Base-by-base conservation (phyloP, 139 green algal species). In the Chlorella sp. region DNA sequence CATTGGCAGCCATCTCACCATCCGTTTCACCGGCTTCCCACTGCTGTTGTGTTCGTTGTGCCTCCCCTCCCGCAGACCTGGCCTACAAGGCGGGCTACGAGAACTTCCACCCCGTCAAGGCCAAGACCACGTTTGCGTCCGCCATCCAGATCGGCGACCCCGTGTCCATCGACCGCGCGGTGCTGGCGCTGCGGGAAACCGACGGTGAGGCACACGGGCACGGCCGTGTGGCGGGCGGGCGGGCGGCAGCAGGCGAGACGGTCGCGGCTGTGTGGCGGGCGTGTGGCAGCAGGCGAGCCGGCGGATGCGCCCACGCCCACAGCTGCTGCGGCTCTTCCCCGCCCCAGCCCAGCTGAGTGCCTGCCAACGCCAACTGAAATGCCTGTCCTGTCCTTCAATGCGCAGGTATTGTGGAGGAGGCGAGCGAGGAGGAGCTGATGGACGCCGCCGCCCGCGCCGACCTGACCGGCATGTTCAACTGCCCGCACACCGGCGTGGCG, bases 111-210 rank as follows among this genome's bases (percentile, higher is more conserved):
- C 90, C 97, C 9, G 86, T 99, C 30, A 98, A 98, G 92, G 97
- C 97, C 7, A 83, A 96, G 88, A 96, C 93, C 79, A 99, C 97
- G 26, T 99, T 99, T 86, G 97, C 97, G 30, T 96, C 89, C 28
- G 97, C 97, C 72, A 99, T 99, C 90, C 97, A 98, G 89, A 99
- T 99, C 70, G 97, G 97, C 17, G 97, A 99, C 90, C 97, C 97
- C 0, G 97, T 99, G 43, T 99, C 95, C 24, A 99, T 99, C 83
- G 93, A 99, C 88, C 93, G 97, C 40, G 97, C 97, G n/a, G 96
- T 99, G 80, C 88, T 97, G 83, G 97, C 97, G n/a, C 91, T 99
- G 36, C 86, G 93, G 67, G 96, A 92, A 65, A 94, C 88, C 34
- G 88, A 99, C 85, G 97, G 97, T 68, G 84, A 2, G 97, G n/a